Evolutionary conservation across 2,329 filamentous ascomycete species (phyloP), one percentile per base, ranked within the genome.

Genomic region (Myriangium duriaei): DNA sequence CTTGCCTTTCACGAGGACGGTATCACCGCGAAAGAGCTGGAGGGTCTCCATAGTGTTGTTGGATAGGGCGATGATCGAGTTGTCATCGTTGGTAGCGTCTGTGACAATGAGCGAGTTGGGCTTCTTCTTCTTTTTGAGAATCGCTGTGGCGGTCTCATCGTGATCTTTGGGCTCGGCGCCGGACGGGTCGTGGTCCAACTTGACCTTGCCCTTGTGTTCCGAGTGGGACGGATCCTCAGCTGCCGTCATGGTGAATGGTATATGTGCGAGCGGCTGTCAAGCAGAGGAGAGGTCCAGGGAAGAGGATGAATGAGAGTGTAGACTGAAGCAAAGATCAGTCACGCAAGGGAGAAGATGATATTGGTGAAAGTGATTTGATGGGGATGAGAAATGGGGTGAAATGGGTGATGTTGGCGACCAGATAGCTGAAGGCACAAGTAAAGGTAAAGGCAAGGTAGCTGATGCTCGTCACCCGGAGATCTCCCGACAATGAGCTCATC

Each of bases 81-180:
- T 98, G 69, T 98, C 91, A 80, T 98, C 91, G 67, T 94, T 98
- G 56, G 83, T 76, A 62, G 91, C 87, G 75, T 98, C 92, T 57
- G 91, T 96, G 49, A 98, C 91, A 69, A 98, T 93, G 62, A 98
- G 68, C 58, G 88, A 92, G 68, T 98, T 98, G 54, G 87, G 87
- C 84, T 98, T 98, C 87, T 98, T 98, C 81, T 98, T 98, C 76
- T 96, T 96, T 72, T 95, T 96, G 56, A 98, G 76, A 54, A 98
- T 98, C 51, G 91, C 91, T 32, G 91, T 98, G 37, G 91, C 77
- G 45, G 80, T 85, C 59, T 94, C 91, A 61, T 95, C 83, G 54
- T 85, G 79, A 79, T 92, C 55, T 69, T 82, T 91, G 65, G 77
- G 74, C 60, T 93, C 85, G 47, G 82, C 79, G 60, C 87, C 87